Evolutionary conservation across 2,329 filamentous ascomycete species (phyloP), one percentile per base, ranked within the genome.

Genomic region (Dactylellina haptotyla): DNA sequence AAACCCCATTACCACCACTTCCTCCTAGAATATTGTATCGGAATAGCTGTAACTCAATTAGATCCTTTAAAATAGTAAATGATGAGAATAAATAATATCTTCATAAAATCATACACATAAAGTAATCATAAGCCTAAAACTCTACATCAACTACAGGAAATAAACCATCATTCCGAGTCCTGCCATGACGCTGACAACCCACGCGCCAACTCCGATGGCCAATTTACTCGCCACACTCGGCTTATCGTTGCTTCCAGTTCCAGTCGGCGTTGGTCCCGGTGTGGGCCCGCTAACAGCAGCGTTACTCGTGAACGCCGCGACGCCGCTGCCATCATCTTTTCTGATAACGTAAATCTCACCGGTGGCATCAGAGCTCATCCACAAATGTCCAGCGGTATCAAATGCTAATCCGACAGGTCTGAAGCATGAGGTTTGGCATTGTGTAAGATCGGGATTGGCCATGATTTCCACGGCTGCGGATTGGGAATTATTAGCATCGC

Each of bases 331-430:
- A n/a, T 73, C 64, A 4, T 20, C 75, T 48, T 75, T 79, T 14
- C 77, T 75, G 39, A 87, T 78, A 3, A 90, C 85, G 75, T 86
- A 90, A 43, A 91, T 84, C 82, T 91, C 88, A 5, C 88, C 89
- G 4, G 87, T 88, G 16, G 83, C 79, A 78, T 90, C 89, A 4
- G 84, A 87, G 65, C 82, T 85, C 82, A 90, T 85, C 80, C 86
- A 90, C 10, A 91, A 80, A 6, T 88, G 81, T 12, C 84, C 86
- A 45, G 83, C 77, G 5, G 75, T 76, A 79, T 84, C 83, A 78
- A 82, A 84, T 0, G 83, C 83, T 26, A 77, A 48, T 8, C 75
- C 76, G 8, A 75, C 53, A 9, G 76, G 76, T 51, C 69, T 66
- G 25, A 77, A 76, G 57, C 77, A 78, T 16, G 34, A 45, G 1